Percentiles rank a stretch among this genome's conserved stretches.
Evolutionary conservation across 352 stramenopile species (phyloP).

Genomic region (Phytophthora pisi): DNA sequence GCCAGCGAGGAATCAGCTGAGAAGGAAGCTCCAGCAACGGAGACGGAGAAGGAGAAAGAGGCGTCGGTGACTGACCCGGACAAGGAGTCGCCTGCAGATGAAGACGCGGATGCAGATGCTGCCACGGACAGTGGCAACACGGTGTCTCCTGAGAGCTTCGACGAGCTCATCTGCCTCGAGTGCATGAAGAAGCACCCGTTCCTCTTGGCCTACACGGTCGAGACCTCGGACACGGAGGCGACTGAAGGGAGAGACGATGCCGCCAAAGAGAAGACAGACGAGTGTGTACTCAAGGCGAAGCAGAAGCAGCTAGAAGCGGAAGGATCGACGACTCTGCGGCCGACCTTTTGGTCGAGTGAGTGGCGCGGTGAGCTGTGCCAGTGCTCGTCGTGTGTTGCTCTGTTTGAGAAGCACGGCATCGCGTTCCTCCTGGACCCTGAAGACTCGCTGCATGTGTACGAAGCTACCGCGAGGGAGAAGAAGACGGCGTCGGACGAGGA

Average conservation of each 20-base stretch:
- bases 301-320: constrained; percentile 32
- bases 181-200: constrained; percentile 75
- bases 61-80: constrained; percentile 7
- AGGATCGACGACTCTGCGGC: constrained; percentile 28
- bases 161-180: constrained; percentile 69
- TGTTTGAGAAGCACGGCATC: constrained; percentile 57
- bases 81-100: not conserved
- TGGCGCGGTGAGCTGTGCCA: constrained; percentile 66
- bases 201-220: constrained; percentile 60
- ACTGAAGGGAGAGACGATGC: constrained; percentile 8
- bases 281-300: constrained; percentile 46
- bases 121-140: constrained; percentile 7
- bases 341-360: constrained; percentile 72
- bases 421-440: constrained; percentile 66
- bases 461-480: constrained; percentile 49
- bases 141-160: constrained; percentile 45
- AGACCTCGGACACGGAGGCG: constrained; percentile 23
- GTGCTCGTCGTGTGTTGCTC: constrained; percentile 54
- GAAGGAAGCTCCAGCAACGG: not conserved
- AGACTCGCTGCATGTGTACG: constrained; percentile 71
- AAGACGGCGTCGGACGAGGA: constrained; percentile 48
- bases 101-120: constrained; percentile 5
- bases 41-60: constrained; percentile 2
- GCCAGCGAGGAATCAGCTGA: not conserved
- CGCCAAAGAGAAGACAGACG: constrained; percentile 10